Conservation (phyloP, 192 early-diverging fungal genomes). For the Rhizophagus clarus region DNA sequence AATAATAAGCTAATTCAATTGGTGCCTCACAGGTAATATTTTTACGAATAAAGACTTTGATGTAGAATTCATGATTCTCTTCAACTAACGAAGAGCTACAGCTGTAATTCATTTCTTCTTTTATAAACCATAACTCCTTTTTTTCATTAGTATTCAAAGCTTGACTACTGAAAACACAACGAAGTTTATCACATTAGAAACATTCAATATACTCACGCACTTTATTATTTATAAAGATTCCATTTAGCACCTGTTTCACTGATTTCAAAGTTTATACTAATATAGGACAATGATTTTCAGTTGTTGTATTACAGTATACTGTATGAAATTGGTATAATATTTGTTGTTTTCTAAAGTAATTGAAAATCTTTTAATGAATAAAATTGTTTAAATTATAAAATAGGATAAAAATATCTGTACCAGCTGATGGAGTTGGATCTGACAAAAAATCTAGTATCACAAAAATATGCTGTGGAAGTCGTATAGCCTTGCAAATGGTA, state of each 20-base stretch:
- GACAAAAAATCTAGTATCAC: neutral
- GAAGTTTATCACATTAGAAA: neutral
- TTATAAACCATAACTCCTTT: neutral
- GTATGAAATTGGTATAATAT: neutral
- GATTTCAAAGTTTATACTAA: neutral
- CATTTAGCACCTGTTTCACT: neutral
- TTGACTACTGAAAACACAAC: neutral
- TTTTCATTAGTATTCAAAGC: neutral
- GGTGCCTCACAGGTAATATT: neutral
- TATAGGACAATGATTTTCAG: neutral
- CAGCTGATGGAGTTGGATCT: neutral
- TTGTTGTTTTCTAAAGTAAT: neutral
- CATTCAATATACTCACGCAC: neutral
- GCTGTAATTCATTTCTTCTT: neutral
- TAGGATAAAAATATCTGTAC: neutral
- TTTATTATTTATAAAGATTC: neutral
- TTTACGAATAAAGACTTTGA: neutral
- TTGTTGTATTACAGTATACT: neutral
- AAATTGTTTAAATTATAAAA: neutral
- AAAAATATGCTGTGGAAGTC: neutral
- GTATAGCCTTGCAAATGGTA: neutral
- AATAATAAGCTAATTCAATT: too few relatives aligned
- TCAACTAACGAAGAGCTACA: neutral
- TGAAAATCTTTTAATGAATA: neutral
- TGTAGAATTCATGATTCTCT: neutral